Base-by-base conservation (phyloP, 345 rosid species). In the Alliaria petiolata region DNA sequence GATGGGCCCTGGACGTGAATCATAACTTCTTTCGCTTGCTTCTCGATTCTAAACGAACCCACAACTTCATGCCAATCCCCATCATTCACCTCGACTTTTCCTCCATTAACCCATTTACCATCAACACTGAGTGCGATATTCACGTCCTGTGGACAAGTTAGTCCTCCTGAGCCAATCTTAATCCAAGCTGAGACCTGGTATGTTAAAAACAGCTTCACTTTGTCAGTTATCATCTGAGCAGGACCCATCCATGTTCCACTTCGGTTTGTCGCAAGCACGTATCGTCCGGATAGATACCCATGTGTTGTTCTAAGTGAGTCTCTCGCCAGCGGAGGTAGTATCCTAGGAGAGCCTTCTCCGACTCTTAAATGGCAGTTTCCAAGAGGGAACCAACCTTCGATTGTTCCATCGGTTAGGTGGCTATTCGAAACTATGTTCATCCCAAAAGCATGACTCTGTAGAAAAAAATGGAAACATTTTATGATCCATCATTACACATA, bases 151-250 rank as follows among this genome's bases (percentile, higher is more conserved):
- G 93, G 84, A 60, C 88, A 81, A 10, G 63, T 76, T 16, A 35
- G 5, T 67, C 83, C 81, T 69, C n/a, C 57, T 34, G 72, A 72
- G 46, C 86, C 91, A 69, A 91, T 79, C 78, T 82, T 85, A 64
- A 91, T 95, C 99, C 99, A 93, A 19, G 98, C 95, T 35, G 97
- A 84, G 28, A 95, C 96, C 72, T 95, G 97, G 82, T 95, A 91
- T 38, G 95, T 89, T 78, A 88, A 16, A 73, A 88, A 89, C 47
- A 89, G 88, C 69, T 83, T 81, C 71, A 95, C 71, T 81, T 78
- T 85, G 38, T 88, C 93, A 12, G 93, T 86, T 78, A 95, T 95
- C 63, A 76, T 83, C 83, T 95, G 99, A 47, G 93, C 93, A 59
- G 99, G 99, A 40, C 99, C 99, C 97, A 91, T 95, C 99, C 97